Conservation (phyloP, 768 basidiomycete genomes). For the Tylopilus subfusipes region DNA sequence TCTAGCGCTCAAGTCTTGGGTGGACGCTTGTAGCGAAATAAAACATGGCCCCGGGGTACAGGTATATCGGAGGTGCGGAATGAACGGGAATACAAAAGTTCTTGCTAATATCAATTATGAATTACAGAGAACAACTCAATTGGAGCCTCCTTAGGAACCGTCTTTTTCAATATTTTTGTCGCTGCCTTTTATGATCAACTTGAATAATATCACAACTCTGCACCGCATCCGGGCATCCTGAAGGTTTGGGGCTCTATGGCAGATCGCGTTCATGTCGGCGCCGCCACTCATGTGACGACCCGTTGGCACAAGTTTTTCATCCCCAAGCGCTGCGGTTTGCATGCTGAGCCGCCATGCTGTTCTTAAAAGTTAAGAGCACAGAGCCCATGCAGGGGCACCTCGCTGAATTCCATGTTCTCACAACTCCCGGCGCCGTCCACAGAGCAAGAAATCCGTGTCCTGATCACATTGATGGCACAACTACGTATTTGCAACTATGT, state of each 20-base stretch:
- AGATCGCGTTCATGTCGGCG: background rate
- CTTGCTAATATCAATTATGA: too few species aligned
- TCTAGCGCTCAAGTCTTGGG: too few species aligned
- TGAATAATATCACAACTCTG: background rate
- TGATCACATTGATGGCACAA: slow-evolving; percentile 10
- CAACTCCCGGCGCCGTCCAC: background rate
- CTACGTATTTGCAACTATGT: slow-evolving; percentile 16
- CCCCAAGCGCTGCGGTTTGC: background rate
- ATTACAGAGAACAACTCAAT: too few species aligned
- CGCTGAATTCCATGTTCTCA: slow-evolving; percentile 8
- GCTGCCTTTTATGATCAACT: background rate
- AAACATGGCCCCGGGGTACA: too few species aligned
- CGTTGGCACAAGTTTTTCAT: slow-evolving; percentile 1
- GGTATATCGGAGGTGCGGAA: too few species aligned
- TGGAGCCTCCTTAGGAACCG: too few species aligned
- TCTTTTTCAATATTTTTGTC: too few species aligned
- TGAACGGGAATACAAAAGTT: too few species aligned
- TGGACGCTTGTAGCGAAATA: too few species aligned
- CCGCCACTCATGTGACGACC: background rate
- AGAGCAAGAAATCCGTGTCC: background rate
- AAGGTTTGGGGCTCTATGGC: too few species aligned
- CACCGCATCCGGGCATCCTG: background rate
- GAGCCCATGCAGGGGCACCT: background rate
- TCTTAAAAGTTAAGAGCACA: background rate
- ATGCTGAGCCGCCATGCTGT: background rate